Evolutionary conservation across 1,284 basidiomycete genomes (phyloP), one percentile per base, ranked within the genome.

Genomic region (Peniophora sp.): DNA sequence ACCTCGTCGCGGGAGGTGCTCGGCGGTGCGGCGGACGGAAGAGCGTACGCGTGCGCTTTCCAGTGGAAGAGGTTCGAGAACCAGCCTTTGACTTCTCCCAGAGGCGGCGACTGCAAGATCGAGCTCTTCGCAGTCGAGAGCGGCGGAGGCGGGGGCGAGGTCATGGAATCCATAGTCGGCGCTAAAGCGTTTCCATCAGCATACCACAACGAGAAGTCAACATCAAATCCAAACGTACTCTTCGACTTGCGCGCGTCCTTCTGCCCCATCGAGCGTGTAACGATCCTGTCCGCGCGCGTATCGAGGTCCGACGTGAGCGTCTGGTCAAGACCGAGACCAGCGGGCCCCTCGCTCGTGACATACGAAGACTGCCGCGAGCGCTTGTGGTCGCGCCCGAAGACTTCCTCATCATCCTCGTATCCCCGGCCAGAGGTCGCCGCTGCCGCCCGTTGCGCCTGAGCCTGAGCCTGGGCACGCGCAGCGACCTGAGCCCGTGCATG

Each of bases 31-130:
- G 71, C 64, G 1, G 89, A 90, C 62, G 84, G 87, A 17, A 92
- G 69, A n/a, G 83, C 73, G 53, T 80, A 81, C 14, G 74, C 71
- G 61, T 85, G 76, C 32, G 71, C 69, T 56, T 80, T 83, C 85
- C 85, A 88, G 62, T 78, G 82, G 70, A 89, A 89, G 34, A 89
- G 68, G 57, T 83, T 88, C 8, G 85, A 85, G 62, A 89, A 86
- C 86, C 86, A 89, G 41, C 85, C 87, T 60, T 85, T 86, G 65
- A 88, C 81, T 62, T 88, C 85, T 54, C 83, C 81, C n/a, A 85
- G 81, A n/a, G 76, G 75, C 0, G 75, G 74, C 3, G 74, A 76
- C 22, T 66, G 67, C 32, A 72, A 59, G 48, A 70, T 59, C 8
- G 58, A 63, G 14, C 51, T 46, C 15, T 53, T 56, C 5, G 37